Evolutionary conservation across 441 rosid species (phyloP), one percentile per base, ranked within the genome.

Genomic region (Metrosideros polymorpha): DNA sequence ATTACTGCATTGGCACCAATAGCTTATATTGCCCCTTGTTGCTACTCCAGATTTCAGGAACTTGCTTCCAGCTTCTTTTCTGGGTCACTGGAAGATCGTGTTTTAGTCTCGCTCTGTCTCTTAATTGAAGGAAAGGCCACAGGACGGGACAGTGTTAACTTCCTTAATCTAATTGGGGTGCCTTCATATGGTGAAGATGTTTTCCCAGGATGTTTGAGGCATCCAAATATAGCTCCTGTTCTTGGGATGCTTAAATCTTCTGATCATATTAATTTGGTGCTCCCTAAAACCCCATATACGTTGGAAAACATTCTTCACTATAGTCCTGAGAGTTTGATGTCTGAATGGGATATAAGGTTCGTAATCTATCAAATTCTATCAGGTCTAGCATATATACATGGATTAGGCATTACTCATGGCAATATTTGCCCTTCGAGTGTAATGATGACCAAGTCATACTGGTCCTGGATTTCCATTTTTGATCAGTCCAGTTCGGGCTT

Each of bases 171-270:
- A 45, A 87, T 96, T 82, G 98, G 99, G 88, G 83, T 93, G 87
- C 97, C 96, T 2, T 93, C 94, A 27, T 91, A 88, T 86, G 94
- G 92, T 61, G 94, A 93, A 50, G 87, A 86, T 83, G 86, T 88
- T 83, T 66, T 91, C 87, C 93, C 95, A 76, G 94, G 89, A 84
- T 89, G 92, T 91, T 89, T 95, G 84, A 94, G 99, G 92, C 99
- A 97, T 91, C 99, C 99, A 49, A 97, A 96, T 87, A 87, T 96
- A 84, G 90, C 91, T 63, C 99, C 99, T 61, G 84, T 95, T 47
- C 88, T 97, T 85, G 98, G 98, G 45, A 86, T 94, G 90, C 88
- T 96, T 49, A 92, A 90, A 66, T 87, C 95, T 83, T 85, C 93
- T 83, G 91, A 84, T 83, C 86, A 88, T 91, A 86, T 93, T 59